Evolutionary conservation across 352 stramenopile genomes (phyloP).

Genomic region (Phytopythium helicoides): DNA sequence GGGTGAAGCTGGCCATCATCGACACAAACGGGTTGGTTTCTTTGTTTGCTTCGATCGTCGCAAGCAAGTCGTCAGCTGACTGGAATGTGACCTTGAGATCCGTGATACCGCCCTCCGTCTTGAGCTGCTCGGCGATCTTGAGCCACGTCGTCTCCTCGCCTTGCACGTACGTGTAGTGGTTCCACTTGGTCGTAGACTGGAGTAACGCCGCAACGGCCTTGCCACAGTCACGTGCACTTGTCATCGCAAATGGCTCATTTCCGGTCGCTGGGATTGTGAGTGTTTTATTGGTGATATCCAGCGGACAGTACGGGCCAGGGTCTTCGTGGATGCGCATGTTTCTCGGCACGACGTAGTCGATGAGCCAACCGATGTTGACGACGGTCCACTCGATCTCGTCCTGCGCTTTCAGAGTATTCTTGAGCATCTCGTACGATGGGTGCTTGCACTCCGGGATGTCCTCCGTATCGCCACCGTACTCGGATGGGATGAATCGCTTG

Average conservation of each 20-base stretch:
- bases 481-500: conserved; percentile 29
- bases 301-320: conserved; percentile 2
- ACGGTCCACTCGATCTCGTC: conserved; percentile 22
- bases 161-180: conserved; percentile 14
- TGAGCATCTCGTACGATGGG: conserved; percentile 5
- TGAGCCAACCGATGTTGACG: conserved; percentile 15
- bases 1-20: conserved; percentile 10
- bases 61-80: conserved; percentile 6
- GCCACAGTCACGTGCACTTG: conserved; percentile 11
- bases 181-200: conserved; percentile 12
- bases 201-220: conserved; percentile 11
- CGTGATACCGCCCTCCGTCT: conserved; percentile 1
- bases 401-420: conserved; percentile 9
- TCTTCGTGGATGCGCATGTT: conserved; percentile 13
- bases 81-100: conserved; percentile 11
- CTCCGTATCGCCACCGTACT: conserved; percentile 19
- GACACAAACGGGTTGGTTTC: background rate
- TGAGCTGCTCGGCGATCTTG: conserved; percentile 8
- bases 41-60: conserved; percentile 1
- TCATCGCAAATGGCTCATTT: conserved; percentile 12
- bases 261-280: conserved; percentile 17
- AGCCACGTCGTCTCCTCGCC: conserved; percentile 21
- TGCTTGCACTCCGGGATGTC: conserved; percentile 8
- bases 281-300: conserved; percentile 12
- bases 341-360: conserved; percentile 17